Percentiles rank a stretch among this genome's conserved stretches.
Conservation (phyloP, 495 filamentous ascomycete genomes). For the Symbiotaphrina buchneri region DNA sequence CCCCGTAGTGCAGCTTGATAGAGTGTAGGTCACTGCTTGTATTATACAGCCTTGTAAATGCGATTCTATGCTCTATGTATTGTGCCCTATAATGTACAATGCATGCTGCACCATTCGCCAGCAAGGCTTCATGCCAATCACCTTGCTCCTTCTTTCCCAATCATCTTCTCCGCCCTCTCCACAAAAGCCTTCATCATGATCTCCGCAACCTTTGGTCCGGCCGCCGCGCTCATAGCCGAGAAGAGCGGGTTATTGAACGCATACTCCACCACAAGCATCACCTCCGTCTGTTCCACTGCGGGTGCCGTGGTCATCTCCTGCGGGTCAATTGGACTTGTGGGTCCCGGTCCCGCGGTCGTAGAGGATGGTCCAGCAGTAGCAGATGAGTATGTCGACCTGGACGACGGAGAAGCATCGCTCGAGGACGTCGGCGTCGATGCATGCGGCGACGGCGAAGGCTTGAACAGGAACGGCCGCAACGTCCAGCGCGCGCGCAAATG, state of each 20-base stretch:
- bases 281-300: conserved; percentile 32
- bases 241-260: conserved; percentile 72
- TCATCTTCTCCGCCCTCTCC: conserved; percentile 35
- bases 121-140: too few relatives aligned
- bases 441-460: conserved; percentile 11
- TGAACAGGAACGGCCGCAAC: conserved; percentile 22
- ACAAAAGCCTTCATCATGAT: conserved; percentile 92
- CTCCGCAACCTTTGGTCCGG: conserved; percentile 63
- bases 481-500: conserved; percentile 62
- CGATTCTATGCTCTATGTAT: too few relatives aligned
- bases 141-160: not conserved
- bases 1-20: too few relatives aligned
- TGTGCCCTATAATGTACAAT: too few relatives aligned
- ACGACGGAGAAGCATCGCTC: conserved; percentile 90
- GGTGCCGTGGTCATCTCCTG: not conserved
- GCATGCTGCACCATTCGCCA: too few relatives aligned
- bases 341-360: not conserved
- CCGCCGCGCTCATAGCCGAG: conserved; percentile 49
- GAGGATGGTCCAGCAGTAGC: too few relatives aligned
- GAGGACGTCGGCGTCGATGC: conserved; percentile 17
- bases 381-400: conserved; percentile 66
- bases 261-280: conserved; percentile 52
- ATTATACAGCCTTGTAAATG: too few relatives aligned
- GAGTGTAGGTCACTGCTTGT: too few relatives aligned
- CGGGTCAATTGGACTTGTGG: not conserved